Percentiles rank a stretch among this genome's conserved stretches.
Evolutionary conservation across 495 filamentous ascomycete genomes (phyloP).

Genomic region (Penicillium flavigenum): DNA sequence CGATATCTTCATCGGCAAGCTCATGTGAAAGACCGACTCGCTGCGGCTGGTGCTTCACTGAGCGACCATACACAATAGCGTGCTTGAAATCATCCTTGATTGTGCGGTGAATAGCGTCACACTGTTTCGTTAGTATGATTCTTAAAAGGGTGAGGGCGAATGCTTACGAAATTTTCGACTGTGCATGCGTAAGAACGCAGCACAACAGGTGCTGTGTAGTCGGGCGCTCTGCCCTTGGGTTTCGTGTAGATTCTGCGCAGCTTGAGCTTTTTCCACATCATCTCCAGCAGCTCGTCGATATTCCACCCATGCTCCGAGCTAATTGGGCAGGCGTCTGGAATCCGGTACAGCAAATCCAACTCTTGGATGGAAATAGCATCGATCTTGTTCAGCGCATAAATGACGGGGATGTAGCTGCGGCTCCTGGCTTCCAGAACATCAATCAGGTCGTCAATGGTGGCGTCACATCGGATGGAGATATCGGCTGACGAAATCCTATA

Average conservation of each 20-base stretch:
- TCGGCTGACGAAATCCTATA: slow-evolving; percentile 97
- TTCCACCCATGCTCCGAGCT: slow-evolving; percentile 99
- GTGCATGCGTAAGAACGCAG: slow-evolving; percentile 78
- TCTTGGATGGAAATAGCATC: slow-evolving; percentile 98
- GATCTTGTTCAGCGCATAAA: slow-evolving; percentile 99
- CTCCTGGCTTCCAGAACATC: slow-evolving; percentile 95
- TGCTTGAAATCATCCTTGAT: slow-evolving; percentile 95
- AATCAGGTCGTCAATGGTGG: slow-evolving; percentile 87
- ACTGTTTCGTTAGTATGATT: slow-evolving; percentile 51
- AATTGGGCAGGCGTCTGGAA: slow-evolving; percentile 94
- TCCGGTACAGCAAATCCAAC: slow-evolving; percentile 90
- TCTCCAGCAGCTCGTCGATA: slow-evolving; percentile 91
- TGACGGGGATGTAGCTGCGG: slow-evolving; percentile 92
- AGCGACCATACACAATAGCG: slow-evolving; percentile 94
- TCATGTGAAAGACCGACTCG: slow-evolving; percentile 89
- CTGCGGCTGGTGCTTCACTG: slow-evolving; percentile 98
- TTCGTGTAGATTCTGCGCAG: slow-evolving; percentile 95
- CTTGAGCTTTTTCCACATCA: slow-evolving; percentile 97
- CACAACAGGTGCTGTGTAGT: slow-evolving; percentile 91
- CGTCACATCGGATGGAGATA: slow-evolving; percentile 96
- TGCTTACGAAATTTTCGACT: slow-evolving; percentile 93
- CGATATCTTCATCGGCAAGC: slow-evolving; percentile 94
- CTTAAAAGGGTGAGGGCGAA: background rate
- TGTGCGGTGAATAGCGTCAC: slow-evolving; percentile 92
- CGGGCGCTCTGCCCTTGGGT: slow-evolving; percentile 91